A percentile compares a stretch with the other conserved stretches of the same genome.
Evolutionary conservation across 495 filamentous ascomycete species (phyloP).

Genomic region (Penicillium coffeae): DNA sequence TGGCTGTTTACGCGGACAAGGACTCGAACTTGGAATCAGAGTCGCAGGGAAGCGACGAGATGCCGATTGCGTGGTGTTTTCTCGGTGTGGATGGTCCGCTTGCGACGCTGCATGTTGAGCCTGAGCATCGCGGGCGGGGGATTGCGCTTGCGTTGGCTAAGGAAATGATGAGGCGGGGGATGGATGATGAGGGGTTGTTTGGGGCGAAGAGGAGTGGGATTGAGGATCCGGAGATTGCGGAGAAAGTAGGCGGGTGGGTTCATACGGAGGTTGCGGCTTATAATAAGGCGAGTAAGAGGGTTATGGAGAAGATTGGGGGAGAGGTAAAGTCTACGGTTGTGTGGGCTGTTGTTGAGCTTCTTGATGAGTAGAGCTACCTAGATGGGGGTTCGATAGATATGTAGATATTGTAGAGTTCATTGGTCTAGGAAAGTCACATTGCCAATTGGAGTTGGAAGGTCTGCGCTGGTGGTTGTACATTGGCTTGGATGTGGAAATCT

Average conservation of each 20-base stretch:
- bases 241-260: conserved; percentile 25
- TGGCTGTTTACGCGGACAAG: conserved; percentile 29
- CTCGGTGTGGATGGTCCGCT: conserved; percentile 44
- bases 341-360: conserved; percentile 42
- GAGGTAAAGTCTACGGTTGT: conserved; percentile 30
- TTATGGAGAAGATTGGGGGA: conserved; percentile 50
- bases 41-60: no score
- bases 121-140: conserved; percentile 42
- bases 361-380: no score
- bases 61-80: conserved; percentile 43
- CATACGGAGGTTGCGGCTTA: conserved; percentile 44
- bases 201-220: conserved; percentile 7
- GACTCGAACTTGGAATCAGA: conserved; percentile 1
- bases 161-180: conserved; percentile 32
- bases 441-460: no score
- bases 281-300: conserved; percentile 46
- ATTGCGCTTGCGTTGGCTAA: conserved; percentile 37
- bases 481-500: no score
- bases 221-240: conserved; percentile 4
- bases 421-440: no score
- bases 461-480: no score
- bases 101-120: conserved; percentile 47
- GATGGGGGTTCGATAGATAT: no score
- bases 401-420: no score
- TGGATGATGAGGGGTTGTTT: conserved; percentile 20